These are phyloP conservation scores for Fusarium verrucosum DNA, from an alignment of 2,329 filamentous ascomycete genomes.

Conservation along the genomic window DNA sequence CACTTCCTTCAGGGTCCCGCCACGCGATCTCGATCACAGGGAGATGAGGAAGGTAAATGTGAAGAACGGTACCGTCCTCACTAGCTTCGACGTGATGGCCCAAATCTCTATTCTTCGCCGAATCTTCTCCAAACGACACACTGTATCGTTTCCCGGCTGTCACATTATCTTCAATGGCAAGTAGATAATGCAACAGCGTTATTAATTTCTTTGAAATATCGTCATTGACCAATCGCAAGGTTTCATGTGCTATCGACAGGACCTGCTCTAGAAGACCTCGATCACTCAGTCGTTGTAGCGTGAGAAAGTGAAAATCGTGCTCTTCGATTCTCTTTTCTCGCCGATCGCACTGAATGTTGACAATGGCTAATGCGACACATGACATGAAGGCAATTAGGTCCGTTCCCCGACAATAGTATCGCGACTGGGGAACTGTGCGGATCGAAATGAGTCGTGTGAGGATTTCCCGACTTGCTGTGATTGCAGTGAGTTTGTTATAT, in stretches of 20 bases:
- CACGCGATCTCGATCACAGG: slow-evolving; percentile 51
- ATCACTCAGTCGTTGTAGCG: slow-evolving; percentile 54
- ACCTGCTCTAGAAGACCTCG: slow-evolving; percentile 53
- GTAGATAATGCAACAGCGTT: slow-evolving; percentile 53
- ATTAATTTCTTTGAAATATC: slow-evolving; percentile 52
- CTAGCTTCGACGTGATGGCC: slow-evolving; percentile 20
- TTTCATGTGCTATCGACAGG: slow-evolving; percentile 49
- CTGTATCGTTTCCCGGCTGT: slow-evolving; percentile 43
- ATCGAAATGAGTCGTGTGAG: slow-evolving; percentile 58
- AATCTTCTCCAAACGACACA: slow-evolving; percentile 27
- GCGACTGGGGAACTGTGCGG: slow-evolving; percentile 51
- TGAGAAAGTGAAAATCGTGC: slow-evolving; percentile 45
- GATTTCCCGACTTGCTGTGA: slow-evolving; percentile 60
- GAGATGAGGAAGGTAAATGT: slow-evolving; percentile 55
- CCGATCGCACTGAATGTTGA: slow-evolving; percentile 53
- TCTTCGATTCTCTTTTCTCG: slow-evolving; percentile 30
- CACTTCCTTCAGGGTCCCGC: neutral
- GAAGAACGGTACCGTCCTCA: slow-evolving; percentile 36
- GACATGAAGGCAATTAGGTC: slow-evolving; percentile 62
- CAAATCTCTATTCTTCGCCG: slow-evolving; percentile 34
- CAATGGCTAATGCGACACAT: slow-evolving; percentile 58
- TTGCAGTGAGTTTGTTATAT: slow-evolving; percentile 56
- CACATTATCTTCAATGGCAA: slow-evolving; percentile 54
- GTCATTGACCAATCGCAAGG: slow-evolving; percentile 49
- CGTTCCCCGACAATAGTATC: slow-evolving; percentile 56